phyloP scores from a whole-genome alignment of 352 stramenopile genomes.

The Phytophthora tubulina region DNA sequence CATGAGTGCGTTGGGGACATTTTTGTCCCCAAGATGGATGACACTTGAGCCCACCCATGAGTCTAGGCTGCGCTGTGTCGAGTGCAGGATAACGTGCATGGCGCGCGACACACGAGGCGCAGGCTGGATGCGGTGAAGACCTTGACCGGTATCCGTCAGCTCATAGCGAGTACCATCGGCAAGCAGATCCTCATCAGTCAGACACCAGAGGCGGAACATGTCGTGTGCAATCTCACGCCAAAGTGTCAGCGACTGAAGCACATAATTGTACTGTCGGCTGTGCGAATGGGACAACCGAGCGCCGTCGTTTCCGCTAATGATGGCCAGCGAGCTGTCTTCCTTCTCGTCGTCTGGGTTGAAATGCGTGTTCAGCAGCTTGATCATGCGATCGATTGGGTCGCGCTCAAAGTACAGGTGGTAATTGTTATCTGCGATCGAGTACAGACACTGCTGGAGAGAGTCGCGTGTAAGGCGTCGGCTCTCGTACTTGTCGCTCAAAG shows the following conservation, averaged over 20 bases:
- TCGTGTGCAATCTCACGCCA: constrained; percentile 97
- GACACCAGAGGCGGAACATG: constrained; percentile 97
- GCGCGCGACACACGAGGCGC: constrained; percentile 94
- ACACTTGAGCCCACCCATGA: constrained; percentile 95
- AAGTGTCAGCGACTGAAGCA: constrained; percentile 95
- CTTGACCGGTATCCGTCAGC: constrained; percentile 95
- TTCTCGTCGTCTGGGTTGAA: constrained; percentile 87
- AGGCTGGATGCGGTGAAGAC: constrained; percentile 94
- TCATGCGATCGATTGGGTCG: constrained; percentile 97
- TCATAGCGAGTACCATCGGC: constrained; percentile 79
- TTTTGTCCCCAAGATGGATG: constrained; percentile 98
- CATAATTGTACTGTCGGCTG: constrained; percentile 96
- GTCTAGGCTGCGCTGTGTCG: constrained; percentile 76
- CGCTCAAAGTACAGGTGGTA: constrained; percentile 98
- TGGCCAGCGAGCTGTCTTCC: constrained; percentile 91
- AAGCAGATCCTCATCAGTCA: constrained; percentile 95
- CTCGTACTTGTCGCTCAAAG: constrained; percentile 85
- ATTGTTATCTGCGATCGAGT: constrained; percentile 97
- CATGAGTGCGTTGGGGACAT: constrained; percentile 98
- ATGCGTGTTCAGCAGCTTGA: constrained; percentile 86
- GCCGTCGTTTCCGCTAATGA: constrained; percentile 93
- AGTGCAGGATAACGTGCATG: constrained; percentile 95
- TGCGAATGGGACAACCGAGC: constrained; percentile 96
- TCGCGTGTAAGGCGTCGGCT: constrained; percentile 68
- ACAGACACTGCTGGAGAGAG: constrained; percentile 95